These are phyloP conservation scores for Prunus campanulata DNA, from an alignment of 306 rosid genomes.

Conservation along the genomic window DNA sequence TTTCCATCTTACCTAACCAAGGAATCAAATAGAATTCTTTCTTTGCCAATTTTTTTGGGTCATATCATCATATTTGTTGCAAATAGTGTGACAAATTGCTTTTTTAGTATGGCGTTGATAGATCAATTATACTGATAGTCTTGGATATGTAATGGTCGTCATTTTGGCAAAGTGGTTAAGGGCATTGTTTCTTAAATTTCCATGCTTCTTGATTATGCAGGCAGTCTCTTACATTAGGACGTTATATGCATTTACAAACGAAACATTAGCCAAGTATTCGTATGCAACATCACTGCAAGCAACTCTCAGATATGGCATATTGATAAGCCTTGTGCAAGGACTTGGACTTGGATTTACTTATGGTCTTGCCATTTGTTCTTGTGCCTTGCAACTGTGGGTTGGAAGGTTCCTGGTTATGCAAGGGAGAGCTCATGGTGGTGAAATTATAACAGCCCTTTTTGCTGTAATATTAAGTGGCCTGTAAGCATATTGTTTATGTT, in stretches of 20 bases:
- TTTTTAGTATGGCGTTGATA: neutral
- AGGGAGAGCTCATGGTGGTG: constrained; percentile 83
- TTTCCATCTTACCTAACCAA: neutral
- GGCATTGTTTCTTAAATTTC: constrained; percentile 26
- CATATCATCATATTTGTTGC: neutral
- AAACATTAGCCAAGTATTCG: constrained; percentile 96
- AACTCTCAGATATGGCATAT: constrained; percentile 95
- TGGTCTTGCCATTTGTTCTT: constrained; percentile 99
- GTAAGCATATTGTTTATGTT: constrained; percentile 49
- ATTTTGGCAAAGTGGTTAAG: constrained; percentile 24
- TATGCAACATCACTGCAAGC: constrained; percentile 99
- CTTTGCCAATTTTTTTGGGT: neutral
- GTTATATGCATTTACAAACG: constrained; percentile 90
- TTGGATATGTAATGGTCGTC: neutral
- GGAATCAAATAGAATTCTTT: neutral
- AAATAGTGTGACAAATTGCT: neutral
- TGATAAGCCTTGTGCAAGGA: constrained; percentile 98
- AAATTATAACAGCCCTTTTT: constrained; percentile 88
- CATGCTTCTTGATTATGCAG: constrained; percentile 49
- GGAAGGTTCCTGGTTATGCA: constrained; percentile 78
- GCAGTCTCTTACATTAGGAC: constrained; percentile 94
- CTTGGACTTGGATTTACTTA: constrained; percentile 99
- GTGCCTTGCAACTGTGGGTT: constrained; percentile 99
- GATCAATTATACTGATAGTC: neutral
- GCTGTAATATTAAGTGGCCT: constrained; percentile 98